phyloP scores from a whole-genome alignment of 1,284 basidiomycete species.

The Pseudozyma hubeiensis region DNA sequence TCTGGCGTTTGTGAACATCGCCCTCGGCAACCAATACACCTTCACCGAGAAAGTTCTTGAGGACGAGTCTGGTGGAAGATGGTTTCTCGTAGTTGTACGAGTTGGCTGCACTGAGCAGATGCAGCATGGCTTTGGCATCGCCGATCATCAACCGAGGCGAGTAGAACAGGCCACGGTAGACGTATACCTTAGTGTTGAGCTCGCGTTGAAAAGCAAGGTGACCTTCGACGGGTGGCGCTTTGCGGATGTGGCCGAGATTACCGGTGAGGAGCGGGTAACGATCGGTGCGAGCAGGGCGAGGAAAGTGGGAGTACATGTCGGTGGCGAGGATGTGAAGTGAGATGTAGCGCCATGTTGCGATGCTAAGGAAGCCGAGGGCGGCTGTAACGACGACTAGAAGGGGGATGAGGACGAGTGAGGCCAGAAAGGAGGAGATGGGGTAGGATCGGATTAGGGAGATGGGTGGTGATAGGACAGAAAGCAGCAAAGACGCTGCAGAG shows the following conservation, averaged over 20 bases:
- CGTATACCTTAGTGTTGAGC: conserved; percentile 43
- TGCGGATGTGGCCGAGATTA: conserved; percentile 37
- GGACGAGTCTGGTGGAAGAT: conserved; percentile 23
- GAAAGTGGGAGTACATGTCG: conserved; percentile 45
- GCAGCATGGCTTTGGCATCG: conserved; percentile 59
- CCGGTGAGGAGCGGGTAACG: conserved; percentile 29
- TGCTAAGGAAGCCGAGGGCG: conserved; percentile 1
- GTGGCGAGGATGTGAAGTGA: conserved; percentile 26
- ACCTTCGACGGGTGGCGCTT: conserved; percentile 32
- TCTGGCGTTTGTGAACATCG: conserved; percentile 59
- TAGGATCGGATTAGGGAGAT: conserved; percentile 6
- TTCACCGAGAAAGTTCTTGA: conserved; percentile 60
- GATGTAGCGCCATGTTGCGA: conserved; percentile 22
- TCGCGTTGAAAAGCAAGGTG: conserved; percentile 39
- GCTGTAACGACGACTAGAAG: not conserved
- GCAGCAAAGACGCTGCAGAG: not conserved
- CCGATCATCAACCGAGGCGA: conserved; percentile 57
- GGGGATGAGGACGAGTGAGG: conserved; percentile 11
- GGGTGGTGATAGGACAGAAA: not conserved
- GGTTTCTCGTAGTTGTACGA: conserved; percentile 65
- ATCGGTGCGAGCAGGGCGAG: conserved; percentile 22
- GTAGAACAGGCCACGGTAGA: conserved; percentile 63
- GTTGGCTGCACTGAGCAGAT: conserved; percentile 57
- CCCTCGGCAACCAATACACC: conserved; percentile 63
- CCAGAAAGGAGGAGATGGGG: conserved; percentile 15